These are phyloP conservation scores for Lactarius evosmus DNA, from an alignment of 768 basidiomycete species.

Conservation along the genomic window DNA sequence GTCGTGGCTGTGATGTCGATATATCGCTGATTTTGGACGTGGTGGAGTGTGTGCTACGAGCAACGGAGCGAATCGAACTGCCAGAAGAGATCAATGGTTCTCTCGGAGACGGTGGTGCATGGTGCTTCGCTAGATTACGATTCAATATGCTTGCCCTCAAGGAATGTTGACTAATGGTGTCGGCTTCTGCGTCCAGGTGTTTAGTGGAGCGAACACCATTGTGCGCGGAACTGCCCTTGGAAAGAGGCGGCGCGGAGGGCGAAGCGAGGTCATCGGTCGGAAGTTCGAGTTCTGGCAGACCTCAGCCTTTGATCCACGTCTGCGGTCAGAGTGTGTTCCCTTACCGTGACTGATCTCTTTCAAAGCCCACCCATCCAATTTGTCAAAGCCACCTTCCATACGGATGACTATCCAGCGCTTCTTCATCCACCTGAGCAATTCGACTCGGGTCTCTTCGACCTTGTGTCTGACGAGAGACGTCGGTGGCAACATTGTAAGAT, in stretches of 20 bases:
- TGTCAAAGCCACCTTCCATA: conserved; percentile 75
- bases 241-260: conserved; percentile 35
- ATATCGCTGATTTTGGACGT: conserved; percentile 34
- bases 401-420: conserved; percentile 74
- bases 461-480: conserved; percentile 69
- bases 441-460: conserved; percentile 68
- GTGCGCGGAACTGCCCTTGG: conserved; percentile 27
- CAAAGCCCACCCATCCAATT: conserved; percentile 81
- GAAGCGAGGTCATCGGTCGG: conserved; percentile 65
- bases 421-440: conserved; percentile 69
- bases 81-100: conserved; percentile 33
- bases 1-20: conserved; percentile 30
- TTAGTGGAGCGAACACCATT: conserved; percentile 28
- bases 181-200: conserved; percentile 37
- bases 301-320: background rate
- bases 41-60: conserved; percentile 41
- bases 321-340: conserved; percentile 33
- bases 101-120: conserved; percentile 34
- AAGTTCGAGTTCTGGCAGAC: conserved; percentile 68
- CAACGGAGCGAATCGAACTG: conserved; percentile 46
- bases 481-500: conserved; percentile 58
- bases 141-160: conserved; percentile 45
- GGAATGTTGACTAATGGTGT: conserved; percentile 46
- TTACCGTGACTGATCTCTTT: conserved; percentile 83
- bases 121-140: conserved; percentile 31